Evolutionary conservation across 2,329 filamentous ascomycete species (phyloP).

Genomic region (Trichoderma sp.): DNA sequence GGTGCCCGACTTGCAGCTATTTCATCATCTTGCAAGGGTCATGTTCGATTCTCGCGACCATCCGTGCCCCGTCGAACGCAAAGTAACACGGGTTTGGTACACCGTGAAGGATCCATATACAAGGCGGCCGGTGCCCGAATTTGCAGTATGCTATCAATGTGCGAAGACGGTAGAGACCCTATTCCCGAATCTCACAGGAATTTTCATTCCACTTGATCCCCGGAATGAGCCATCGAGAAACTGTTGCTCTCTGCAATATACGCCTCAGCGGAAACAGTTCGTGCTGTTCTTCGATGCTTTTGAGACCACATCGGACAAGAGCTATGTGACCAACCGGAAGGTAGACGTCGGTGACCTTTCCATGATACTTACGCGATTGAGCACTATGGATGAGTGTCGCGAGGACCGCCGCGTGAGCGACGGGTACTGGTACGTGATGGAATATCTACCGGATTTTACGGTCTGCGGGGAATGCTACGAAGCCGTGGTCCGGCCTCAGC

Average conservation of each 20-base stretch:
- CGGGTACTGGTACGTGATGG: conserved; percentile 75
- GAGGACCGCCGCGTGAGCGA: conserved; percentile 63
- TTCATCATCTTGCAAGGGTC: conserved; percentile 69
- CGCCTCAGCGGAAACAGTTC: conserved; percentile 55
- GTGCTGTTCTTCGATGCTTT: conserved; percentile 61
- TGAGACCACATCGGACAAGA: conserved; percentile 58
- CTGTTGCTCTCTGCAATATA: conserved; percentile 69
- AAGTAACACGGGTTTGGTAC: conserved; percentile 68
- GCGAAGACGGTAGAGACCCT: conserved; percentile 70
- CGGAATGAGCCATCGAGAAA: conserved; percentile 50
- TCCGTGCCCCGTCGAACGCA: conserved; percentile 60
- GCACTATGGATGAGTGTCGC: conserved; percentile 62
- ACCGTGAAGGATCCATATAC: conserved; percentile 70
- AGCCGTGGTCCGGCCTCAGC: conserved; percentile 71
- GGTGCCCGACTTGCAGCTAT: conserved; percentile 64
- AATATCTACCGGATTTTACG: conserved; percentile 72
- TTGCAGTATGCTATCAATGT: conserved; percentile 75
- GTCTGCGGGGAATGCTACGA: conserved; percentile 88
- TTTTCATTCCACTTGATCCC: conserved; percentile 60
- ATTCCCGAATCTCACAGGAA: conserved; percentile 69
- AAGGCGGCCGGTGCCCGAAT: conserved; percentile 64
- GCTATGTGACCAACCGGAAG: conserved; percentile 46
- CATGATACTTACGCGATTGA: conserved; percentile 62
- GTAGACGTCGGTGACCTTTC: conserved; percentile 65
- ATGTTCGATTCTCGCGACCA: conserved; percentile 48